Evolutionary conservation across 1,284 basidiomycete genomes (phyloP).

Genomic region (Rhodotorula sp.): DNA sequence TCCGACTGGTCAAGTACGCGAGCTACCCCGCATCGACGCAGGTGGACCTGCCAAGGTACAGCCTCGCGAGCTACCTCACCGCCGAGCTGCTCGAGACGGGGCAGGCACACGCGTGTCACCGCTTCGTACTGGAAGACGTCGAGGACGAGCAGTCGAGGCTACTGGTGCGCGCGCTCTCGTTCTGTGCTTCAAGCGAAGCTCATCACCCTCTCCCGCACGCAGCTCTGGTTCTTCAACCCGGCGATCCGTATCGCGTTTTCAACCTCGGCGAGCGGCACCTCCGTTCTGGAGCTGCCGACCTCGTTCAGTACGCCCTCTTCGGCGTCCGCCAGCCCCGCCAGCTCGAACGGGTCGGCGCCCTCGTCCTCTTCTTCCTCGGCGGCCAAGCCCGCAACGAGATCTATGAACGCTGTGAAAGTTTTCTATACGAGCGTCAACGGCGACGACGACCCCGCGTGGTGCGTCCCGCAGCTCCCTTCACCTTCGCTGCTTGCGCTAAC

Average conservation of each 20-base stretch:
- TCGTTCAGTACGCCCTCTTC: not conserved
- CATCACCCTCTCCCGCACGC: not conserved
- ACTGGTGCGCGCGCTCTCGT: constrained; percentile 59
- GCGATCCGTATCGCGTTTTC: constrained; percentile 71
- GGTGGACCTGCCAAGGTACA: not conserved
- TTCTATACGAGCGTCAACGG: constrained; percentile 27
- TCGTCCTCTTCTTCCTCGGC: not conserved
- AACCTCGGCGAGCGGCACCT: not conserved
- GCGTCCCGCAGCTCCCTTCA: not conserved
- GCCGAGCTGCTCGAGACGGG: constrained; percentile 84
- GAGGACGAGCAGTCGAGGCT: constrained; percentile 73
- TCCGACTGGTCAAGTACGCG: constrained; percentile 44
- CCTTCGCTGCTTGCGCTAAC: not conserved
- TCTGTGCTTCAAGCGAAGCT: not conserved
- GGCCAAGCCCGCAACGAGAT: not conserved
- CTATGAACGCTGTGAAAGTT: constrained; percentile 41
- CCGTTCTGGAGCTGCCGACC: not conserved
- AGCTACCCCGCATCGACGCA: constrained; percentile 29
- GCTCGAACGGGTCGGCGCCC: not conserved
- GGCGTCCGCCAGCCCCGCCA: not conserved
- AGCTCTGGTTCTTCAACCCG: constrained; percentile 89
- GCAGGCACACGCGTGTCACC: constrained; percentile 83
- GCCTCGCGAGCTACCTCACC: constrained; percentile 38
- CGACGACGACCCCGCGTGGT: constrained; percentile 14
- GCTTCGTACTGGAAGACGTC: constrained; percentile 80